Base-by-base conservation (phyloP, 2,329 filamentous ascomycete genomes). In the Elsinoe batatas region DNA sequence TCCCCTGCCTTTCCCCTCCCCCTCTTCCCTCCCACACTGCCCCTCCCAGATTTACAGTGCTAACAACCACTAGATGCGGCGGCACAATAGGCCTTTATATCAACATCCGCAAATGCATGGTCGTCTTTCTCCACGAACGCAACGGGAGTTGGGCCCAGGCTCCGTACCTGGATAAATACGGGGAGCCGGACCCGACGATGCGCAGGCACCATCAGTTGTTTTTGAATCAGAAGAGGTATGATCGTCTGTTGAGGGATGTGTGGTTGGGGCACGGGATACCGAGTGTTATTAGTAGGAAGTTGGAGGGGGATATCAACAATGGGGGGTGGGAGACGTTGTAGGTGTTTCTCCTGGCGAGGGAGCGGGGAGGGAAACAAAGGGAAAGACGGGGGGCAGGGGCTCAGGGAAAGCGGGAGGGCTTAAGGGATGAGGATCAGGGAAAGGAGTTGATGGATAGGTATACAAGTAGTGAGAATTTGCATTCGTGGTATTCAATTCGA, bases 231-330 rank as follows among this genome's bases (percentile, higher is more conserved):
- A 91, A 87, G 71, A 79, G 93, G 61, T 98, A 97, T 69, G 93
- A 98, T 70, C 83, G 85, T 35, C 79, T 96, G 70, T 78, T 96
- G 57, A 79, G 93, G 51, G 88, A 85, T 62, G 83, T 91, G 42
- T 96, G 94, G 85, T 76, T 97, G 58, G 81, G 83, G 50, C 90
- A 96, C 64, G 85, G 87, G 3, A 82, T 98, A 26, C 91, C 91
- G 35, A 94, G 87, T 62, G 83, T 89, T 46, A 95, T 98, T 67
- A 88, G 87, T 61, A 79, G 93, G 61, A 91, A 89, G 71, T 72
- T 98, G 61, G 93, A 98, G 74, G 86, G 88, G 12, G 93, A 98
- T 69, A 89, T 96, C 43, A 98, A 98, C 67, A 96, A 89, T 64
- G 93, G 93, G 0, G 93, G 93, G 0, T 98, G 93, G 93, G 93